Evolutionary conservation across 164 flowering plant genomes (phyloP), one percentile per base, ranked within the genome.

Genomic region (Kalanchoe fedtschenkoi): DNA sequence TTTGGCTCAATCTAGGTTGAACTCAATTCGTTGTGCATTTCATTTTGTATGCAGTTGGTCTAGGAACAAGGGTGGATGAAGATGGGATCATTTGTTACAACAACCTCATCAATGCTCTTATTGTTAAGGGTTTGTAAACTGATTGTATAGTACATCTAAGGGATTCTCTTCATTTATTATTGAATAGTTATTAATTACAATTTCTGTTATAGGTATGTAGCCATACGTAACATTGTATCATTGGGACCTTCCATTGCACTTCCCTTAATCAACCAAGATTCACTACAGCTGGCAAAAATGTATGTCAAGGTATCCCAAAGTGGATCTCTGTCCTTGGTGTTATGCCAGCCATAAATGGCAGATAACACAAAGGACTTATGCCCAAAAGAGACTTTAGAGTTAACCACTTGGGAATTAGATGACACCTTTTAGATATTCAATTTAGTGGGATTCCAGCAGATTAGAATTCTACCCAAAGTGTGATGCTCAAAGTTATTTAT

Each of bases 161-260:
- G 35, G 53, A 61, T 61, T 37, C 13, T 34, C 64, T 37, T 43
- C 26, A 19, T 39, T 30, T 38, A 57, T 7, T 13, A 19, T 7
- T 41, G 32, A 43, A 65, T 44, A 9, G 21, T 62, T 11, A 56
- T 46, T 38, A 17, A 4, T 16, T 14, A 21, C 39, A 24, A 37
- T 66, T 75, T 14, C 51, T 64, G 42, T 46, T 77, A 70, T 74
- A 91, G 98, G 90, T 58, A 76, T 91, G 29, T 75, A 81, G 66
- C 98, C 96, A 10, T 85, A 58, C 70, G 76, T 78, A 60, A 89
- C 98, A 38, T 69, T 91, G 60, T 89, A 89, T 58, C 98, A 91
- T 60, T 91, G 96, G 98, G 98, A 91, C 77, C 95, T 91, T 62
- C 95, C 96, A 38, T 72, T 75, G 57, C 69, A 83, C 71, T 95